Evolutionary conservation across 2,329 filamentous ascomycete genomes (phyloP), one percentile per base, ranked within the genome.

Genomic region (Fusarium staphyleae): DNA sequence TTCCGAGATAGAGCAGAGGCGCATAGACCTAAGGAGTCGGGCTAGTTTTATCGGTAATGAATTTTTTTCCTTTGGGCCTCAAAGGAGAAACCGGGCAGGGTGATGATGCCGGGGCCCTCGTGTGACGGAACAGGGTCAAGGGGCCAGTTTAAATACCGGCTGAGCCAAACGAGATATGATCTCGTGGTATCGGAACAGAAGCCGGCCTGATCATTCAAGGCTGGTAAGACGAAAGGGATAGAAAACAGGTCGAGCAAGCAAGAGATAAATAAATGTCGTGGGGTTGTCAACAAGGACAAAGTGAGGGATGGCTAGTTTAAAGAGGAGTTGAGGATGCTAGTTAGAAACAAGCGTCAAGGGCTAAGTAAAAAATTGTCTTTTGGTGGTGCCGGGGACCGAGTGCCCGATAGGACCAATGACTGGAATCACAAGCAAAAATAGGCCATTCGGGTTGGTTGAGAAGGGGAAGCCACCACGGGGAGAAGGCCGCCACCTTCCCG

Each of bases 361-460:
- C 54, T 63, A 62, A 13, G 22, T 19, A 52, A 66, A 66, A 66
- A 67, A 59, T 52, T 58, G 48, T 51, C 41, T 22, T 53, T 19
- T 52, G 61, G 62, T 63, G 61, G 61, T 61, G 51, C 66, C 45
- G 54, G 61, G 48, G 52, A 55, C 45, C 53, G 36, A 57, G 37
- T 57, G 32, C 34, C 49, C 35, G 47, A 40, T 40, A 40, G 42
- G 35, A 28, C 36, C 55, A 43, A 53, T 48, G 49, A 30, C 45
- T 48, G 28, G 2, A 13, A 52, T 66, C 57, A 67, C 62, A 67
- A 57, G 65, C 55, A 62, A 56, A 60, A 62, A 62, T 43, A 56
- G 43, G 39, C 28, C 37, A 53, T 29, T 48, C 52, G 46, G 43
- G 39, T 44, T 52, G 42, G 42, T 19, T 41, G 22, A 52, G 37